Base-by-base conservation (phyloP, 108 stramenopile species). In the Cyclotella choctawhatcheeana region DNA sequence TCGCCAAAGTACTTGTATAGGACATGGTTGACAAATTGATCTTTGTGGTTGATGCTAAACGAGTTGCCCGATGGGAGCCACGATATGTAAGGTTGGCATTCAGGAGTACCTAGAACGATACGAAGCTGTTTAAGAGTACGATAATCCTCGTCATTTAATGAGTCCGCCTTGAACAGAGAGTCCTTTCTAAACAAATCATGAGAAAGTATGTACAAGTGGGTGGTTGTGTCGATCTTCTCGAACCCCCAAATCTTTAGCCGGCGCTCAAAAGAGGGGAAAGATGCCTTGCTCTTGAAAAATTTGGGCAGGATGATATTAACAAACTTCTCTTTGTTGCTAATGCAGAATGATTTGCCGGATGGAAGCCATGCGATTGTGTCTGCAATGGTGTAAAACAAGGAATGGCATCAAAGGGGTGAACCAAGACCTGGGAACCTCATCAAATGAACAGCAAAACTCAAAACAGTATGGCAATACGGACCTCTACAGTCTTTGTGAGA, bases 231-330 rank as follows among this genome's bases (percentile, higher is more conserved):
- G 24, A 63, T 35, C 44, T 67, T 47, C 17, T 35, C 17, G 50
- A 82, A 82, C 1, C 85, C 85, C 74, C 79, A 77, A 37, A 74
- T 59, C 13, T 59, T 59, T 6, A 86, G 67, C 44, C 82, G 80
- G 22, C 85, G 67, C 21, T 73, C 75, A 77, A 86, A 86, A 44
- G 64, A 71, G 24, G 69, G 62, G 67, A 85, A 79, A 51, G 67
- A 82, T 27, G 77, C 66, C 26, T 71, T 79, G 10, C 21, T 22
- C 22, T 68, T 75, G 58, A 85, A 85, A 14, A 71, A 27, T 31
- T 72, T 65, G 25, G 81, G 77, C 69, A 85, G 78, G 35, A 74
- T 34, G 21, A 72, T 66, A 32, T 65, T 60, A 4, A 71, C 69
- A 48, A 85, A 85, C 18, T 50, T 21, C 26, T 85, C 74, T 24